Evolutionary conservation across 2,329 filamentous ascomycete species (phyloP).

Genomic region (Chaetomium sp.): DNA sequence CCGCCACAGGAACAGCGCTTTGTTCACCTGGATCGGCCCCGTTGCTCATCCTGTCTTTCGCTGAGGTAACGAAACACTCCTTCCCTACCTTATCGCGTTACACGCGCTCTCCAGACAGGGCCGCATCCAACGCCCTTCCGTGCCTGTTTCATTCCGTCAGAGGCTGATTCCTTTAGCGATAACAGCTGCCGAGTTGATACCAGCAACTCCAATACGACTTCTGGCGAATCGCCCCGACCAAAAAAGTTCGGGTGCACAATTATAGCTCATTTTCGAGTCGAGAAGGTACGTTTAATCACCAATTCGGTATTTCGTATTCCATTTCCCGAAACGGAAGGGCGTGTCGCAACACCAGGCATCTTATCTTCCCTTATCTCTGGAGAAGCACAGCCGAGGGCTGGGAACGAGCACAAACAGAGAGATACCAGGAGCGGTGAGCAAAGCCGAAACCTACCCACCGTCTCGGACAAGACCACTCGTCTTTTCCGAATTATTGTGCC

Average conservation of each 20-base stretch:
- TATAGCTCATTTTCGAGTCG: not conserved
- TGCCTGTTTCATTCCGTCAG: conserved; percentile 19
- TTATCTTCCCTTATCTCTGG: conserved; percentile 27
- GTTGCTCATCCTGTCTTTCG: conserved; percentile 4
- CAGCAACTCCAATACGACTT: conserved; percentile 14
- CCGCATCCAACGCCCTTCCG: conserved; percentile 10
- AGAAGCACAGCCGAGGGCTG: conserved; percentile 16
- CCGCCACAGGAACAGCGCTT: conserved; percentile 15
- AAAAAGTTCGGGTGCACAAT: not conserved
- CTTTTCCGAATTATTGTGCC: conserved; percentile 19
- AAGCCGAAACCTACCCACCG: conserved; percentile 22
- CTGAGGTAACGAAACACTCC: conserved; percentile 13
- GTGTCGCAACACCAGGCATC: not conserved
- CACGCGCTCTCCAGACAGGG: conserved; percentile 1
- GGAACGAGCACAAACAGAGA: conserved; percentile 17
- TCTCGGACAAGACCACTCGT: conserved; percentile 28
- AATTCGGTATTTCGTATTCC: not conserved
- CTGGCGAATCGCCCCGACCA: not conserved
- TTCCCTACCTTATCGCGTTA: conserved; percentile 19
- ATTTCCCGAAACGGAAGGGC: conserved; percentile 5
- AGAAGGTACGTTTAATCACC: conserved; percentile 25
- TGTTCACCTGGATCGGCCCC: conserved; percentile 10
- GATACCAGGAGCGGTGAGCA: conserved; percentile 33
- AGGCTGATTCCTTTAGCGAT: conserved; percentile 14
- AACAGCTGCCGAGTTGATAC: conserved; percentile 21